Percentiles rank a stretch among this genome's conserved stretches.
phyloP scores from a whole-genome alignment of 2,329 filamentous ascomycete genomes.

The Pseudogymnoascus sp. region DNA sequence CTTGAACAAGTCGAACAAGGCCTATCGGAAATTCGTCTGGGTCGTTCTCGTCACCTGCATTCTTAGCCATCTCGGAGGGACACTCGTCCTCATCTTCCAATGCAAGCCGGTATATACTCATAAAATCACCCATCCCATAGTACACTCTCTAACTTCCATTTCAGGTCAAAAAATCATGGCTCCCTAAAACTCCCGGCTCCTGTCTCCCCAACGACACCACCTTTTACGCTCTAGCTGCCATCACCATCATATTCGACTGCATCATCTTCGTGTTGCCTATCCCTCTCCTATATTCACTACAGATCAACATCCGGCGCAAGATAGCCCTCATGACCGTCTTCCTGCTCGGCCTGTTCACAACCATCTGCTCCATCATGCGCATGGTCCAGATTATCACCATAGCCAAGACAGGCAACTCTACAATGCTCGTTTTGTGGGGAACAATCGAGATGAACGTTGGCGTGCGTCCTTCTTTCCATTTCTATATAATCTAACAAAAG shows the following conservation, averaged over 20 bases:
- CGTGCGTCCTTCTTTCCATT: constrained; percentile 30
- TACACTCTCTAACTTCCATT: constrained; percentile 37
- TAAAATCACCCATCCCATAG: constrained; percentile 41
- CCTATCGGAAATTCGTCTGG: constrained; percentile 39
- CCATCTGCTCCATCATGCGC: constrained; percentile 44
- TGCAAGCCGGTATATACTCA: constrained; percentile 37
- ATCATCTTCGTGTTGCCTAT: constrained; percentile 31
- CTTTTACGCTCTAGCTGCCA: constrained; percentile 30
- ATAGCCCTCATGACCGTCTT: constrained; percentile 35
- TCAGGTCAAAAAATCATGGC: constrained; percentile 27
- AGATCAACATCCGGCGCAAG: constrained; percentile 30
- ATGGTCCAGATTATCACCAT: constrained; percentile 44
- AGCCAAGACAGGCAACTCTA: constrained; percentile 45
- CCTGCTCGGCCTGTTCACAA: constrained; percentile 45
- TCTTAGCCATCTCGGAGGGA: constrained; percentile 37
- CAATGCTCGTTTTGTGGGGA: constrained; percentile 48
- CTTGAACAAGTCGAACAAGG: constrained; percentile 38
- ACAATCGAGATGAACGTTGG: constrained; percentile 50
- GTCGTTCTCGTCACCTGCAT: constrained; percentile 33
- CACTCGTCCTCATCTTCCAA: constrained; percentile 41
- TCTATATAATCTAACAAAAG: not conserved
- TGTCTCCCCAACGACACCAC: constrained; percentile 30
- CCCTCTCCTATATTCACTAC: constrained; percentile 29
- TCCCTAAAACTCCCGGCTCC: constrained; percentile 22
- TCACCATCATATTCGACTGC: constrained; percentile 31